Conservation (phyloP, 352 stramenopile species). For the Chrysophaeum taylorii region DNA sequence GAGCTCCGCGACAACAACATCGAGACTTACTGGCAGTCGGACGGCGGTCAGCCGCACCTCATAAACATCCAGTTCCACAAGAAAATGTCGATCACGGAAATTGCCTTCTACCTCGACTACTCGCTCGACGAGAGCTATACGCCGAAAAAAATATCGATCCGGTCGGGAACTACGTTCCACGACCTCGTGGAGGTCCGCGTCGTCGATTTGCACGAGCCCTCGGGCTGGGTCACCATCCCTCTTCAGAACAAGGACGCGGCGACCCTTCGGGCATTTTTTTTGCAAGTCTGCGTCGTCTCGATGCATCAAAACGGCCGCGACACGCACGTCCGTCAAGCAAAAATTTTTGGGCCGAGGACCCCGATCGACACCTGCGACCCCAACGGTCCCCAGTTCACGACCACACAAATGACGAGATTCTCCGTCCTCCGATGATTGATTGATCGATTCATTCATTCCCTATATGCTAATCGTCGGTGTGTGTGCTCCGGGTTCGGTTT, state of each 20-base stretch:
- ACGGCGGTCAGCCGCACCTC: conserved; percentile 80
- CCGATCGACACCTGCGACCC: background rate
- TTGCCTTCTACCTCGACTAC: conserved; percentile 94
- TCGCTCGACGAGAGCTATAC: conserved; percentile 96
- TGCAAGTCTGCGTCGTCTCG: conserved; percentile 85
- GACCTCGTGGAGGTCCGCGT: conserved; percentile 81
- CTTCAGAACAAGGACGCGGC: conserved; percentile 52
- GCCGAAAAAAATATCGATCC: conserved; percentile 83
- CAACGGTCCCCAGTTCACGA: background rate
- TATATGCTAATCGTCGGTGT: no score
- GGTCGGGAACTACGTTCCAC: conserved; percentile 78
- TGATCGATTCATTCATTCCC: no score
- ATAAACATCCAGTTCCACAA: conserved; percentile 94
- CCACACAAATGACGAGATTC: background rate
- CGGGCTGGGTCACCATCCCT: conserved; percentile 82
- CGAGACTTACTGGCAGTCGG: conserved; percentile 96
- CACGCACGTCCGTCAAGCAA: conserved; percentile 85
- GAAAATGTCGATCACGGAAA: conserved; percentile 79
- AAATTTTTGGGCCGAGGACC: conserved; percentile 66
- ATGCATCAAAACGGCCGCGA: conserved; percentile 98
- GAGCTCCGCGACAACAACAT: conserved; percentile 86
- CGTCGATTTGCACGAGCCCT: conserved; percentile 79
- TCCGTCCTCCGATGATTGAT: conserved; percentile 28
- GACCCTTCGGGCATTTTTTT: conserved; percentile 73
- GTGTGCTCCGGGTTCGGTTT: no score